A percentile compares a stretch with the other conserved stretches of the same genome.
Conservation (phyloP, 2,329 filamentous ascomycete species). For the Aspergillus fumigatus region DNA sequence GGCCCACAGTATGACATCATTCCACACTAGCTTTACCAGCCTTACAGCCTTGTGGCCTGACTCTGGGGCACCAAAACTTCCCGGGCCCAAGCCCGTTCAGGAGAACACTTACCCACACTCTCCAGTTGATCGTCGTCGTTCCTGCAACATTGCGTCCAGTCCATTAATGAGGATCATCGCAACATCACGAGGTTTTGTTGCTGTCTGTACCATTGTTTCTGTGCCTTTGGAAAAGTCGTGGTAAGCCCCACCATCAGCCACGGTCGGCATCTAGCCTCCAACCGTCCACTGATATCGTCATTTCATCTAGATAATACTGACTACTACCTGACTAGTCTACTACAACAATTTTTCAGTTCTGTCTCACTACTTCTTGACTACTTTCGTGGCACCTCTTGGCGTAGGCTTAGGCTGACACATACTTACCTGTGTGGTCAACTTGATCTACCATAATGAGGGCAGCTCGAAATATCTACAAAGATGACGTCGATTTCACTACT, state of each 20-base stretch:
- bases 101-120: background rate
- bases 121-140: background rate
- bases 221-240: background rate
- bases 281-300: background rate
- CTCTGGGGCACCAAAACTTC: background rate
- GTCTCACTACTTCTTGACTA: background rate
- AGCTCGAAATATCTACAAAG: conserved; percentile 49
- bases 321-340: background rate
- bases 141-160: background rate
- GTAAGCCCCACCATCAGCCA: background rate
- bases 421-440: background rate
- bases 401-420: background rate
- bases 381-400: background rate
- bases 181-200: background rate
- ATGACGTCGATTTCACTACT: conserved; percentile 57
- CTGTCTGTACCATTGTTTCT: background rate
- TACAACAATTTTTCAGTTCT: background rate
- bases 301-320: background rate
- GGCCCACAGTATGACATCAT: background rate
- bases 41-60: background rate
- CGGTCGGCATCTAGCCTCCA: background rate
- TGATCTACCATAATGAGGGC: conserved; percentile 24
- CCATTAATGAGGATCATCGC: background rate
- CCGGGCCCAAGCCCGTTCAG: background rate
- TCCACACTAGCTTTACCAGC: background rate